Base-by-base conservation (phyloP, 2,329 filamentous ascomycete genomes). In the Ceratocystis diversiconidia region DNA sequence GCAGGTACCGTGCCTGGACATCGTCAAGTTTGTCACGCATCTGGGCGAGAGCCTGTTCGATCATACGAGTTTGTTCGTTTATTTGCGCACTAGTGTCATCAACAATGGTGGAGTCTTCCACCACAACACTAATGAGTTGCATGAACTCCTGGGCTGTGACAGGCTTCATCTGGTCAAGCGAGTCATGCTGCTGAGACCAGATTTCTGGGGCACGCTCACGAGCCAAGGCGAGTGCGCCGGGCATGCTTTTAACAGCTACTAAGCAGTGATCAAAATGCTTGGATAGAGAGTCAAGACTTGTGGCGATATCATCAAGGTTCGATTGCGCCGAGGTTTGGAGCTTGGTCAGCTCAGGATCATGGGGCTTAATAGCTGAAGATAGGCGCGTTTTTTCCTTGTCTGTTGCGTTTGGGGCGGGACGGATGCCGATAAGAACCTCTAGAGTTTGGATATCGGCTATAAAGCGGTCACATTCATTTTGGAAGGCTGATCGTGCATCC, bases 221-320 rank as follows among this genome's bases (percentile, higher is more conserved):
- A 5, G 86, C 87, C 59, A 86, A 78, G 4, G 85, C 87, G 12
- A 85, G 85, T 4, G 86, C 88, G 36, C 88, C 88, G 76, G 96
- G 91, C 2, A 92, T 96, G 62, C 92, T 90, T 67, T 91, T 89
- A 55, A 96, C 87, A 0, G 92, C 92, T 0, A 87, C 92, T 15
- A 95, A 89, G 74, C 92, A 96, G 69, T 95, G 84, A 74, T 97
- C 92, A 73, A 96, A 96, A 75, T 97, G 92, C 30, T 82, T 84
- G 6, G 90, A 91, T 3, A 97, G 78, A 0, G 88, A 90, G 66
- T 90, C 83, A 1, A 97, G 82, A 4, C 90, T 81, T 66, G 86
- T 81, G 4, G 92, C 92, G 85, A 95, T 92, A 70, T 86, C 85
- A 68, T 89, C 85, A 0, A 92, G 92, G 70, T 92, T 85, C 15